Evolutionary conservation across 805 yeast genomes (phyloP).

Genomic region (Nakazawaea ishiwadae): DNA sequence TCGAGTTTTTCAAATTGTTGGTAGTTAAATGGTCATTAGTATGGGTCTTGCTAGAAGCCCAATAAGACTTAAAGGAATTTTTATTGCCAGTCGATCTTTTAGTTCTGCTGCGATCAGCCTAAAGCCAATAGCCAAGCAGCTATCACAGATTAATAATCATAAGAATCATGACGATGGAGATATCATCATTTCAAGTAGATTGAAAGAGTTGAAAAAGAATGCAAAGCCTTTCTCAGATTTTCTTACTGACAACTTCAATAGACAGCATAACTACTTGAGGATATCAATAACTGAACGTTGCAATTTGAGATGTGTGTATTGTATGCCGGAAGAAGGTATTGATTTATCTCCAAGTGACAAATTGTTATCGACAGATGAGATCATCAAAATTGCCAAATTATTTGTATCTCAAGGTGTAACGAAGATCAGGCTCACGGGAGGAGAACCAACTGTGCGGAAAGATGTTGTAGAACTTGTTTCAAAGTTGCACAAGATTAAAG

Average conservation of each 20-base stretch:
- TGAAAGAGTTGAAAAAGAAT: background rate
- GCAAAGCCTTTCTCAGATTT: constrained; percentile 28
- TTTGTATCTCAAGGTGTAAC: constrained; percentile 46
- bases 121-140: background rate
- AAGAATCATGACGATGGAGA: background rate
- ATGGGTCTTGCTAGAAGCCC: too few species aligned
- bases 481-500: constrained; percentile 32
- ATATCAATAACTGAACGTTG: constrained; percentile 50
- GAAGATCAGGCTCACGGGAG: constrained; percentile 50
- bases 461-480: constrained; percentile 41
- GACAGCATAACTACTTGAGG: constrained; percentile 45
- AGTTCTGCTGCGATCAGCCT: background rate
- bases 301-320: constrained; percentile 41
- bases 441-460: constrained; percentile 51
- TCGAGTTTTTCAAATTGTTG: too few species aligned
- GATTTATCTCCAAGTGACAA: constrained; percentile 38
- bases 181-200: background rate
- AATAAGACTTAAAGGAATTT: too few species aligned
- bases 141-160: background rate
- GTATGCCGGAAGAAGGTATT: constrained; percentile 57
- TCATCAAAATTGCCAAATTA: constrained; percentile 33
- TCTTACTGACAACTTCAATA: constrained; percentile 37
- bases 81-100: background rate
- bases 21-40: too few species aligned
- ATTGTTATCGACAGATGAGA: constrained; percentile 39